Conservation (phyloP, 768 basidiomycete genomes). For the Gymnopilus junonius region DNA sequence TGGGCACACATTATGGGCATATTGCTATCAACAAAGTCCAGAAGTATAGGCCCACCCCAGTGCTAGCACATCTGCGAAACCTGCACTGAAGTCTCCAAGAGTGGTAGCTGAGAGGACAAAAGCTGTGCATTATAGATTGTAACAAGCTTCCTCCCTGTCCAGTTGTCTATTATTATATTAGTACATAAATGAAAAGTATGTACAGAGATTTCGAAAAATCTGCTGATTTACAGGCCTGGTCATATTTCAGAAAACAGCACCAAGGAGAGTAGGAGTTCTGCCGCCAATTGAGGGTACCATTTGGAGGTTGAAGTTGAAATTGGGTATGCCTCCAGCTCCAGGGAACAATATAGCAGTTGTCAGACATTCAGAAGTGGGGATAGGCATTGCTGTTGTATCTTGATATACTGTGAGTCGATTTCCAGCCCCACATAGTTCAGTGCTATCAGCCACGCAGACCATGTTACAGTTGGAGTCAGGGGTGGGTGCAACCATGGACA, state of each 20-base stretch:
- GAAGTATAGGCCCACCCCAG: not conserved
- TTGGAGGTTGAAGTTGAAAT: slow-evolving; percentile 13
- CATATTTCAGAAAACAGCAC: not conserved
- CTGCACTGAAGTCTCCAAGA: not conserved
- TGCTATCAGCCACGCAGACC: no score
- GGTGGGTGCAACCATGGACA: slow-evolving; percentile 10
- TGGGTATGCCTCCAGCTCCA: slow-evolving; percentile 5
- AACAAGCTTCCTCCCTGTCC: not conserved
- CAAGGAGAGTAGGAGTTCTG: not conserved
- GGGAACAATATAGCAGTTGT: slow-evolving; percentile 1
- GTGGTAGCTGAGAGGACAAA: not conserved
- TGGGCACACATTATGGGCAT: not conserved
- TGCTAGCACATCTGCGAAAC: not conserved
- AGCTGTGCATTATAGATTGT: not conserved
- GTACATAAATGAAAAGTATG: not conserved
- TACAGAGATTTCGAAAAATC: slow-evolving; percentile 3
- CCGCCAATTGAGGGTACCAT: slow-evolving; percentile 3
- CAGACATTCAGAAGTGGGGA: not conserved
- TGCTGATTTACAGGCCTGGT: slow-evolving; percentile 3
- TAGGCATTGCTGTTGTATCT: not conserved
- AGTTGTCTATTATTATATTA: not conserved
- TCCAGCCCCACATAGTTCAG: not conserved
- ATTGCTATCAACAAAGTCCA: not conserved
- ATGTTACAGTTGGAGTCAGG: not conserved
- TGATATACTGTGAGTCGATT: not conserved